Evolutionary conservation across 1,284 basidiomycete genomes (phyloP), one percentile per base, ranked within the genome.

Genomic region (Rugosomyces carneus): DNA sequence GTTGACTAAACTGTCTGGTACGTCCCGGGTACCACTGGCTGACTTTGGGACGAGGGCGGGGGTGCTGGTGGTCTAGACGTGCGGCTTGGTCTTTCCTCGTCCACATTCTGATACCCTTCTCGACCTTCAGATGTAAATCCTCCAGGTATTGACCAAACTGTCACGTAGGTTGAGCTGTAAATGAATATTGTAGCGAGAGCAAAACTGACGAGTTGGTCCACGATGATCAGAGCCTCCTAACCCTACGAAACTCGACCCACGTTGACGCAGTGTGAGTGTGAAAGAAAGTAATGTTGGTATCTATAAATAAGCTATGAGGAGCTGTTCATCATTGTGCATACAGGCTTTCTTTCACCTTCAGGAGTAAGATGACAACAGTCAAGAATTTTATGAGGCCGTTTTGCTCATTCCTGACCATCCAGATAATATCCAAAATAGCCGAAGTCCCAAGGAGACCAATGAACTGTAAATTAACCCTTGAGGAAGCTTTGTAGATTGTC

Each of bases 131-230:
- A 74, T 0, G 79, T 80, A 60, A 88, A 86, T 0, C 85, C 86
- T 15, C 87, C 87, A 2, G 87, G 88, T 87, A 90, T 90, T 16
- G 85, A 79, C 87, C 87, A 90, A 13, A 89, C 87, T 89, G 53
- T 29, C 16, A 9, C 8, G 10, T 16, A 10, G 40, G 5, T 35
- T 45, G 10, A 44, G 44, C 24, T 27, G 42, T 37, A 23, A 44
- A 24, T 37, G 45, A 19, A 43, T 29, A 37, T 26, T 6, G 29
- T 32, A 15, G 18, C 10, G 13, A 18, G 10, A 20, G 40, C 15
- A 18, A 15, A 19, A 54, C 62, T 21, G 54, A 81, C 86, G 80
- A 27, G 86, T 87, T 18, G 84, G 75, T 5, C 83, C 80, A 47
- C 65, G 69, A 13, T 79, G 55, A 51, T 82, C 80, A 37, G 68